Evolutionary conservation across 805 yeast genomes (phyloP).

Genomic region (Danielia oregonensis): DNA sequence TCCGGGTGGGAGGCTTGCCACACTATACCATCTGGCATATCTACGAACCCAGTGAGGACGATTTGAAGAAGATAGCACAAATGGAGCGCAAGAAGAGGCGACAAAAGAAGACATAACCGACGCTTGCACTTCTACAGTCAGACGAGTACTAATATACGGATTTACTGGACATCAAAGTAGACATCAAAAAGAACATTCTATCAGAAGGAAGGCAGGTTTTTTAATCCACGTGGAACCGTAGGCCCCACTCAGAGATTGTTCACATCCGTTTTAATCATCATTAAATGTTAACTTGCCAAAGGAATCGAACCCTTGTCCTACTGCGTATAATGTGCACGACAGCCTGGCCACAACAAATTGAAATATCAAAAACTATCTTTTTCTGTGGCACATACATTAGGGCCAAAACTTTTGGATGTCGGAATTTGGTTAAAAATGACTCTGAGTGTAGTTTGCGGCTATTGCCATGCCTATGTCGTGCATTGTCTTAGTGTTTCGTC

Average conservation of each 20-base stretch:
- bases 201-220: conserved; percentile 53
- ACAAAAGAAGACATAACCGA: conserved; percentile 11
- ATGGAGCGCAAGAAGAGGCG: conserved; percentile 66
- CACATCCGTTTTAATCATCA: conserved; percentile 49
- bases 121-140: background rate
- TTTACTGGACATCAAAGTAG: no score
- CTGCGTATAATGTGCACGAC: conserved; percentile 1
- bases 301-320: conserved; percentile 22
- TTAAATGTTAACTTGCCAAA: conserved; percentile 17
- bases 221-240: conserved; percentile 41
- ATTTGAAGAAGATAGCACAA: conserved; percentile 62
- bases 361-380: background rate
- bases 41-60: conserved; percentile 86
- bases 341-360: conserved; percentile 18
- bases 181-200: conserved; percentile 17
- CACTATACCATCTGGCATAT: conserved; percentile 91
- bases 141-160: no score
- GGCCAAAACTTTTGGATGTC: background rate
- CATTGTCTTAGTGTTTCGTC: no score
- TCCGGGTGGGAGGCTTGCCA: conserved; percentile 81
- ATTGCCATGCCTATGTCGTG: no score
- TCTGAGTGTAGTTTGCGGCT: no score
- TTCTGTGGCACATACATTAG: background rate
- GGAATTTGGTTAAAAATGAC: no score
- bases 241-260: conserved; percentile 47